A percentile compares a stretch with the other conserved stretches of the same genome.
These are phyloP conservation scores for Corniculantispora saksenae DNA, from an alignment of 2,329 filamentous ascomycete genomes.

Conservation along the genomic window DNA sequence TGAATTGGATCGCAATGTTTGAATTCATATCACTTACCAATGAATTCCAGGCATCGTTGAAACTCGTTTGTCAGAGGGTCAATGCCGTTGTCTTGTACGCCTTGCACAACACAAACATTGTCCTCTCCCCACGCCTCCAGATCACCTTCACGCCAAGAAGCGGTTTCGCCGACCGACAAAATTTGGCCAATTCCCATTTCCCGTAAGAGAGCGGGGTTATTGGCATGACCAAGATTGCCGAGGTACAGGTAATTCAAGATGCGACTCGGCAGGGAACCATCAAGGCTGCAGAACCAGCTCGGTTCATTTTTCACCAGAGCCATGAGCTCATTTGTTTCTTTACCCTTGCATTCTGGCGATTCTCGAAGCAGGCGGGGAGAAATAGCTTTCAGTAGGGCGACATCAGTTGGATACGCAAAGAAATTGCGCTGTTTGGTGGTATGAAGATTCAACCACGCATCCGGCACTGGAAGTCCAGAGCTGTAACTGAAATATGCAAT, in stretches of 20 bases:
- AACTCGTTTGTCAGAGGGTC: conserved; percentile 89
- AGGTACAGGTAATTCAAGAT: conserved; percentile 94
- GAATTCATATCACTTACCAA: conserved; percentile 62
- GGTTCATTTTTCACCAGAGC: conserved; percentile 62
- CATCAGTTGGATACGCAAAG: conserved; percentile 92
- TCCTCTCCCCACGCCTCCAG: conserved; percentile 72
- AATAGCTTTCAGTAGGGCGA: conserved; percentile 75
- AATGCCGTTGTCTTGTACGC: conserved; percentile 95
- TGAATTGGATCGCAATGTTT: not conserved
- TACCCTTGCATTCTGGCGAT: conserved; percentile 58
- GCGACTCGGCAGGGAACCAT: conserved; percentile 88
- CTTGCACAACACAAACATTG: conserved; percentile 78
- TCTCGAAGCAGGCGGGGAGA: conserved; percentile 73
- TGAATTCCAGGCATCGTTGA: conserved; percentile 82
- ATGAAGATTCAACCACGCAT: conserved; percentile 87
- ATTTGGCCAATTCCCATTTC: conserved; percentile 84
- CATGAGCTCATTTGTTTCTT: conserved; percentile 54
- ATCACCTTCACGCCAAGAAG: conserved; percentile 75
- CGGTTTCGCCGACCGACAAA: conserved; percentile 86
- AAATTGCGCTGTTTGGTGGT: conserved; percentile 83
- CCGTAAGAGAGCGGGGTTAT: conserved; percentile 81
- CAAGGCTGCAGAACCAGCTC: conserved; percentile 77
- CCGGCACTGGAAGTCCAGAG: conserved; percentile 75
- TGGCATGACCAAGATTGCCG: conserved; percentile 89
- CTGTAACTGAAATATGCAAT: conserved; percentile 94